phyloP scores from a whole-genome alignment of 345 rosid species.

The Chamaenerion angustifolium region DNA sequence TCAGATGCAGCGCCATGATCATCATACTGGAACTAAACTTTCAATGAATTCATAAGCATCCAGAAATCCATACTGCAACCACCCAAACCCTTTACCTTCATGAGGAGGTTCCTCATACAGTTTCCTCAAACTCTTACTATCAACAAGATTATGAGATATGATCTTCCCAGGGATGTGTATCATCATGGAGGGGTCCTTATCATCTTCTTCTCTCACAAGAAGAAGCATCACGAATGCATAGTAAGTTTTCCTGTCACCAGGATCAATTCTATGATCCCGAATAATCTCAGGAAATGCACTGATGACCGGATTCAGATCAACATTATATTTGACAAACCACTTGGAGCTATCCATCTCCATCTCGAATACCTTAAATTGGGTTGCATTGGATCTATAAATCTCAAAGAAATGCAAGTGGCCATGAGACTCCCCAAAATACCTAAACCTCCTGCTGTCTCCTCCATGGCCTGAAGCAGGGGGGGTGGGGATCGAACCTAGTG shows the following conservation, averaged over 20 bases:
- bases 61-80: slow-evolving; percentile 5
- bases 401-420: slow-evolving; percentile 18
- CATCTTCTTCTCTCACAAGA: slow-evolving; percentile 7
- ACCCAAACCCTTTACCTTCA: background rate
- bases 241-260: slow-evolving; percentile 1
- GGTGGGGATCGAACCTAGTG: slow-evolving; percentile 5
- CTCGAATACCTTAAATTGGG: slow-evolving; percentile 13
- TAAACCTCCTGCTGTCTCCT: slow-evolving; percentile 10
- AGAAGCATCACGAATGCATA: slow-evolving; percentile 10
- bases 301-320: slow-evolving; percentile 10
- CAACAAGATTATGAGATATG: slow-evolving; percentile 9
- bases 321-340: slow-evolving; percentile 14
- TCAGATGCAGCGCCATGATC: too few species aligned
- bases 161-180: slow-evolving; percentile 20
- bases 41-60: slow-evolving; percentile 19
- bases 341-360: slow-evolving; percentile 12
- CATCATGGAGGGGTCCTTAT: slow-evolving; percentile 10
- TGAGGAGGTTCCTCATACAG: slow-evolving; percentile 6
- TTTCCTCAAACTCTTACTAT: slow-evolving; percentile 8
- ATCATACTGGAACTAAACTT: slow-evolving; percentile 14
- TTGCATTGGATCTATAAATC: slow-evolving; percentile 8
- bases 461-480: slow-evolving; percentile 6
- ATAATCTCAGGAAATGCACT: slow-evolving; percentile 13
- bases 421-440: slow-evolving; percentile 12
- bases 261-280: slow-evolving; percentile 6